These are phyloP conservation scores for Orbilia oligospora DNA, from an alignment of 2,329 filamentous ascomycete species.

Conservation along the genomic window DNA sequence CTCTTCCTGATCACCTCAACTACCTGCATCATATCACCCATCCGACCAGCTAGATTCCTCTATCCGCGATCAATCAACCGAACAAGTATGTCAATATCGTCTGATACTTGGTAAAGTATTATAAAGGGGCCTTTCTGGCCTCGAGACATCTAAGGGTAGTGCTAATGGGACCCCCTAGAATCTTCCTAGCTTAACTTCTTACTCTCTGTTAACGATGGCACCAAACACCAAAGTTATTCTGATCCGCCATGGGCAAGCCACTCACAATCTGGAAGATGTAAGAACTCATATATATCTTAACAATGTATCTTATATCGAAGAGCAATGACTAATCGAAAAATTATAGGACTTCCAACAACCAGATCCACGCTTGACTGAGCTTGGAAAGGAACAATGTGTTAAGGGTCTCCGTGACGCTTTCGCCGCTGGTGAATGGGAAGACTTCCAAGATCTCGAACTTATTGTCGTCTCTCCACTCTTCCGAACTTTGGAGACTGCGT, in stretches of 20 bases:
- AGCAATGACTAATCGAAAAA: not conserved
- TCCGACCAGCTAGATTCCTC: not conserved
- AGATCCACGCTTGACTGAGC: constrained; percentile 46
- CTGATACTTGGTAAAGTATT: not conserved
- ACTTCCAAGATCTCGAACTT: constrained; percentile 43
- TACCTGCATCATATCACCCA: not conserved
- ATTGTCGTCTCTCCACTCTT: constrained; percentile 53
- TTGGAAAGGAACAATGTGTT: constrained; percentile 51
- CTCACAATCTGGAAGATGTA: constrained; percentile 55
- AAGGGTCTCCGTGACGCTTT: constrained; percentile 50
- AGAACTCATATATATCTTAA: not conserved
- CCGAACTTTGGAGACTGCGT: constrained; percentile 52
- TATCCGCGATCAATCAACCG: not conserved
- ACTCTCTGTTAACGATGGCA: constrained; percentile 29
- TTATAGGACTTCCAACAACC: constrained; percentile 56
- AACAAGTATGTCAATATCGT: not conserved
- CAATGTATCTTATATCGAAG: not conserved
- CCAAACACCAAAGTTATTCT: constrained; percentile 52
- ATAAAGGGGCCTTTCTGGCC: not conserved
- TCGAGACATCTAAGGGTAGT: not conserved
- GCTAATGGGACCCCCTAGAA: constrained; percentile 2
- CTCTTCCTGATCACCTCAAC: not conserved
- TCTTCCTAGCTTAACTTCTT: not conserved
- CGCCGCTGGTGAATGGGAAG: constrained; percentile 44
- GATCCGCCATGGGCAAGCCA: constrained; percentile 58